A percentile compares a stretch with the other conserved stretches of the same genome.
phyloP scores from a whole-genome alignment of 2,329 filamentous ascomycete species.

The Aspergillaceae sp. region DNA sequence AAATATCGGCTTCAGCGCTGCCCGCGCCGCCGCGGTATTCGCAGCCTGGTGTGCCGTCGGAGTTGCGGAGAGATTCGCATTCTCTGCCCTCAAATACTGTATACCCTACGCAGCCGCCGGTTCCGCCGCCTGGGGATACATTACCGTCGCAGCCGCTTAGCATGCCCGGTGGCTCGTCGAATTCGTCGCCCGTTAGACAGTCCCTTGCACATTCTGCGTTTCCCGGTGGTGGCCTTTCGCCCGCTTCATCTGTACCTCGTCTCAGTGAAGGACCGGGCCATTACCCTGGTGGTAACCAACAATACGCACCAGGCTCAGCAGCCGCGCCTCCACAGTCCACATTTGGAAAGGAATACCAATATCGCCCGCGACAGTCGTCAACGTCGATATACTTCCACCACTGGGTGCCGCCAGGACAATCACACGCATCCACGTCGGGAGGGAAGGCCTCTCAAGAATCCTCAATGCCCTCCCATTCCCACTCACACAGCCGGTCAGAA shows the following conservation, averaged over 20 bases:
- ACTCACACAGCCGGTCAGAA: conserved; percentile 46
- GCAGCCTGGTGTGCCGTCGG: conserved; percentile 8
- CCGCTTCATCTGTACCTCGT: conserved; percentile 22
- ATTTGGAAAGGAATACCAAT: conserved; percentile 44
- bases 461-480: conserved; percentile 31
- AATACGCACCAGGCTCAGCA: conserved; percentile 24
- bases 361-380: conserved; percentile 47
- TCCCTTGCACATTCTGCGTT: conserved; percentile 8
- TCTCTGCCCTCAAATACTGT: conserved; percentile 23
- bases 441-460: conserved; percentile 55
- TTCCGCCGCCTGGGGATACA: conserved; percentile 10
- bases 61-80: conserved; percentile 13
- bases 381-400: conserved; percentile 86
- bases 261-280: conserved; percentile 31
- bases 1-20: not conserved
- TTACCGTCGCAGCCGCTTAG: conserved; percentile 18
- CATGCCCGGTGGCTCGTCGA: conserved; percentile 5
- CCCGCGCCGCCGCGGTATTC: conserved; percentile 7
- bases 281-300: conserved; percentile 19
- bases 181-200: conserved; percentile 8
- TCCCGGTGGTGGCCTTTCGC: conserved; percentile 10
- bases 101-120: conserved; percentile 17
- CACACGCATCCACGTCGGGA: conserved; percentile 53
- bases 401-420: conserved; percentile 67
- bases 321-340: conserved; percentile 46